Conservation (phyloP, 306 rosid species). For the Ziziphus jujuba region DNA sequence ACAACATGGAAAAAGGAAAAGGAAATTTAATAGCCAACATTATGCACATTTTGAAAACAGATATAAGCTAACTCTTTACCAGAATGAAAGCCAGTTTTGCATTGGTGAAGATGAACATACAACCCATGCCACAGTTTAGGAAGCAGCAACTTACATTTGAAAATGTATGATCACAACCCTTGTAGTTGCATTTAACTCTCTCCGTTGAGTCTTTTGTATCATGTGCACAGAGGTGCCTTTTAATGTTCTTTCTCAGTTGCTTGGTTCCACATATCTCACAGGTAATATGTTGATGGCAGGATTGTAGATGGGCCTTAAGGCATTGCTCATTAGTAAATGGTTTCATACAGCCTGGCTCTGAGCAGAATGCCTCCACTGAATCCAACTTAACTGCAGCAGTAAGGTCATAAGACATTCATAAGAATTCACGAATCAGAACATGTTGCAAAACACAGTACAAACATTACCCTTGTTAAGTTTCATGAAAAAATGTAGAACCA, state of each 20-base stretch:
- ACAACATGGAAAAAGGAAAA: not conserved
- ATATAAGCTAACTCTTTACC: not conserved
- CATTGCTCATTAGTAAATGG: slow-evolving; percentile 57
- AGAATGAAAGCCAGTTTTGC: no score
- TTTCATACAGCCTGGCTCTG: slow-evolving; percentile 72
- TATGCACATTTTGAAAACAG: not conserved
- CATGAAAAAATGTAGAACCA: not conserved
- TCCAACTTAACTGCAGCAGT: slow-evolving; percentile 62
- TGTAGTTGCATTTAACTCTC: slow-evolving; percentile 45
- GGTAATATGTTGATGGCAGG: slow-evolving; percentile 59
- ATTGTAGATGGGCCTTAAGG: slow-evolving; percentile 61
- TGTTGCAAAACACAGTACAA: not conserved
- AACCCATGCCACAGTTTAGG: not conserved
- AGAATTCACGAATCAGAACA: slow-evolving; percentile 11
- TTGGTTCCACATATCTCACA: slow-evolving; percentile 66
- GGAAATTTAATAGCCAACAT: not conserved
- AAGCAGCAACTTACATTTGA: slow-evolving; percentile 54
- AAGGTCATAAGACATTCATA: not conserved
- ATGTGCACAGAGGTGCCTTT: slow-evolving; percentile 63
- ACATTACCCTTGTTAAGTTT: not conserved
- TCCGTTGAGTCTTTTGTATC: slow-evolving; percentile 31
- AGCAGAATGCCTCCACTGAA: slow-evolving; percentile 60
- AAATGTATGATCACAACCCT: slow-evolving; percentile 55
- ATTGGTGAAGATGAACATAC: not conserved
- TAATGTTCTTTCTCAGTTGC: slow-evolving; percentile 73